phyloP scores from a whole-genome alignment of 768 basidiomycete genomes.

The Leccinum uliginosum region DNA sequence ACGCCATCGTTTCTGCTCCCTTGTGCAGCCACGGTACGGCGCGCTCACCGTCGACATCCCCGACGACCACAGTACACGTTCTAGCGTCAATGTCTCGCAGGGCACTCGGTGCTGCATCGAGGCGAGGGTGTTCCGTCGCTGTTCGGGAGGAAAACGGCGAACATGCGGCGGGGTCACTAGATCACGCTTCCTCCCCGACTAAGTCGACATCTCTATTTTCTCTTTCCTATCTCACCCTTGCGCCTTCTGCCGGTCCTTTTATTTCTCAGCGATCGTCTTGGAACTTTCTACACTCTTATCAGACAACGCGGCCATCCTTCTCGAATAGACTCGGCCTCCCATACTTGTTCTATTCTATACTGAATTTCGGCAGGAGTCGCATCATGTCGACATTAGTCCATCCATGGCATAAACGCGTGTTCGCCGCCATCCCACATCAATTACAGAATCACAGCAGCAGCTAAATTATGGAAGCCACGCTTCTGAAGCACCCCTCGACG shows the following conservation, averaged over 20 bases:
- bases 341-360: constrained; percentile 5
- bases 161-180: background rate
- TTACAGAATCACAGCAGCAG: constrained; percentile 16
- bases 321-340: constrained; percentile 6
- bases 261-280: constrained; percentile 8
- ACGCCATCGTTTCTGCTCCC: constrained; percentile 3
- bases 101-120: background rate
- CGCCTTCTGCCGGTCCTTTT: background rate
- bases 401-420: constrained; percentile 21
- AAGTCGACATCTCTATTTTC: background rate
- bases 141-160: background rate
- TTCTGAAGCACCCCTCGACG: constrained; percentile 23
- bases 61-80: background rate
- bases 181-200: background rate
- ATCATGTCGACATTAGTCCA: constrained; percentile 1
- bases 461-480: constrained; percentile 20
- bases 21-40: background rate
- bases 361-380: constrained; percentile 12
- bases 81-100: background rate
- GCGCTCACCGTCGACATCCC: background rate
- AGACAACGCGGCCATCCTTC: background rate
- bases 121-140: background rate
- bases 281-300: constrained; percentile 21
- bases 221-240: background rate
- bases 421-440: constrained; percentile 12